Evolutionary conservation across 495 filamentous ascomycete genomes (phyloP), one percentile per base, ranked within the genome.

Genomic region (Trichocladium uniseriatum): DNA sequence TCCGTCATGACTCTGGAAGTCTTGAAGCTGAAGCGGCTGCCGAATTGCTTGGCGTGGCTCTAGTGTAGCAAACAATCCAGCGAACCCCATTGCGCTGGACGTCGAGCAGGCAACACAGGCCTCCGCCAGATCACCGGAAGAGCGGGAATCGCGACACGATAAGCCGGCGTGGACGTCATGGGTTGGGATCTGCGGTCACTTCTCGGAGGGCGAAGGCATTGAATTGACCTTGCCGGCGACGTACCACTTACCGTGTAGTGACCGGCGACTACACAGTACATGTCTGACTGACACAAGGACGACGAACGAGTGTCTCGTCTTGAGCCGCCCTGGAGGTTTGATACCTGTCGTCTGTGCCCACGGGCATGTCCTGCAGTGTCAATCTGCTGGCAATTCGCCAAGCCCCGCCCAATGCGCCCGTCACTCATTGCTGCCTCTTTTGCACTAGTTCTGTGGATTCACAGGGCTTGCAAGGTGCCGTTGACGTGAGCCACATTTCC

Each of bases 401-500:
- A 24, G 27, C 37, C 8, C 13, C 10, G 45, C 45, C 37, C 39
- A 35, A 38, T 7, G 13, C 18, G 32, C 35, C 29, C 41, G 21
- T 58, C 53, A 57, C 43, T 45, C 28, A 28, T 29, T 40, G 46
- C 27, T 53, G 28, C 56, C 54, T 46, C 14, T 59, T 62, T 59
- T 14, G 59, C 21, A 48, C 56, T 59, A 59, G 57, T 21, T 20
- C 38, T 7, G 31, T 14, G 38, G 36, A 40, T 42, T 58, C 35
- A 29, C 56, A 57, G 49, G 56, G 56, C 56, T 59, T 52, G 43
- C 54, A 45, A 53, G 50, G 53, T 48, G 27, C 27, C 27, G 31
- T 32, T 14, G 44, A 53, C 35, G 51, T 54, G 49, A 51, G 57
- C 49, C 51, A 55, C 49, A 41, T 47, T 53, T 46, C 59, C 59